phyloP scores from a whole-genome alignment of 1,139 yeast genomes.

The Hyphopichia fennica region DNA sequence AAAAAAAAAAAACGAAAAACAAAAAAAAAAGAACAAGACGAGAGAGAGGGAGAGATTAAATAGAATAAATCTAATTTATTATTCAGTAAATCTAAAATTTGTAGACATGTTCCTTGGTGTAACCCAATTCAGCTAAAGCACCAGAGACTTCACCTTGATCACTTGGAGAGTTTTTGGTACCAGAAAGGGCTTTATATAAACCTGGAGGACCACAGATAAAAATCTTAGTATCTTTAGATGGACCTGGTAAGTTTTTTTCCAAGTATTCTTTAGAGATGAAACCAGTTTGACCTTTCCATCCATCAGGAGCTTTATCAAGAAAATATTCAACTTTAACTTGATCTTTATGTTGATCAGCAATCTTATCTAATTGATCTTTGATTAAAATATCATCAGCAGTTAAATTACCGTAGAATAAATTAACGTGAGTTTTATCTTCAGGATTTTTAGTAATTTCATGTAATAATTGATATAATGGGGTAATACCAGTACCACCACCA shows the following conservation, averaged over 20 bases:
- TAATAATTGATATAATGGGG: constrained; percentile 91
- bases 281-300: constrained; percentile 83
- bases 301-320: constrained; percentile 69
- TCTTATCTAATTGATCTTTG: constrained; percentile 73
- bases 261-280: constrained; percentile 79
- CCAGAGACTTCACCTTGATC: constrained; percentile 97
- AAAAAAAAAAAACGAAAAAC: too few species aligned
- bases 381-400: constrained; percentile 76
- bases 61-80: too few species aligned
- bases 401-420: constrained; percentile 76
- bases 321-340: constrained; percentile 71
- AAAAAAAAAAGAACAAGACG: too few species aligned
- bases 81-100: constrained; percentile 58
- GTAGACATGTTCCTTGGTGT: constrained; percentile 81
- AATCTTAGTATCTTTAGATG: constrained; percentile 64
- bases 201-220: constrained; percentile 92
- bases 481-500: constrained; percentile 79
- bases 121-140: constrained; percentile 83
- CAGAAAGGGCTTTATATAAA: constrained; percentile 54
- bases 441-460: constrained; percentile 77
- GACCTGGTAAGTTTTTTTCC: constrained; percentile 63
- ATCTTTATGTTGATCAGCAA: constrained; percentile 59
- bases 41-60: too few species aligned
- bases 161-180: constrained; percentile 77
- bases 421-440: constrained; percentile 71